These are phyloP conservation scores for Backusella westeae DNA, from an alignment of 192 early-diverging fungal species.

Conservation along the genomic window DNA sequence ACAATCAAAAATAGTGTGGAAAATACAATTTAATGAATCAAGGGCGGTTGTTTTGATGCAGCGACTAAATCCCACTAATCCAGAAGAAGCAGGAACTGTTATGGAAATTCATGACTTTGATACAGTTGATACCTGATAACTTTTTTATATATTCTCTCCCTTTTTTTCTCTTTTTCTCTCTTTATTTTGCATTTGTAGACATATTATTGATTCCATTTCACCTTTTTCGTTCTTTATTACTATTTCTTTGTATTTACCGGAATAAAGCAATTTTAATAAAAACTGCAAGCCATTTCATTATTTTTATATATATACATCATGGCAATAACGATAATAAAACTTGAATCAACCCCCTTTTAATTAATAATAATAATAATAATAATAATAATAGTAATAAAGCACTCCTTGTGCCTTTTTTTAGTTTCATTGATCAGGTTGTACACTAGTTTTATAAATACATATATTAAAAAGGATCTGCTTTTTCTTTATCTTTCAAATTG, in stretches of 20 bases:
- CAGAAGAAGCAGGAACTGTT: conserved; percentile 27
- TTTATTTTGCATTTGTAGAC: neutral
- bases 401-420: no score
- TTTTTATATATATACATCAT: neutral
- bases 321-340: neutral
- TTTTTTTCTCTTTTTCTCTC: neutral
- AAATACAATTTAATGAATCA: conserved; percentile 51
- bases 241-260: neutral
- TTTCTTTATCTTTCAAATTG: neutral
- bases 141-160: neutral
- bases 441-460: no score
- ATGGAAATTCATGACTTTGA: conserved; percentile 47
- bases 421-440: no score
- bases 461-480: no score
- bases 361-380: no score
- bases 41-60: conserved; percentile 54
- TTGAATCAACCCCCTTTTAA: no score
- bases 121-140: neutral
- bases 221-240: neutral
- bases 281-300: neutral
- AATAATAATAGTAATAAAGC: no score
- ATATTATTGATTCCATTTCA: neutral
- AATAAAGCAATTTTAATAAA: neutral
- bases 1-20: conserved; percentile 87
- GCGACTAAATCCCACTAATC: conserved; percentile 15